Base-by-base conservation (phyloP, 495 filamentous ascomycete genomes). In the Penicillium coffeae region DNA sequence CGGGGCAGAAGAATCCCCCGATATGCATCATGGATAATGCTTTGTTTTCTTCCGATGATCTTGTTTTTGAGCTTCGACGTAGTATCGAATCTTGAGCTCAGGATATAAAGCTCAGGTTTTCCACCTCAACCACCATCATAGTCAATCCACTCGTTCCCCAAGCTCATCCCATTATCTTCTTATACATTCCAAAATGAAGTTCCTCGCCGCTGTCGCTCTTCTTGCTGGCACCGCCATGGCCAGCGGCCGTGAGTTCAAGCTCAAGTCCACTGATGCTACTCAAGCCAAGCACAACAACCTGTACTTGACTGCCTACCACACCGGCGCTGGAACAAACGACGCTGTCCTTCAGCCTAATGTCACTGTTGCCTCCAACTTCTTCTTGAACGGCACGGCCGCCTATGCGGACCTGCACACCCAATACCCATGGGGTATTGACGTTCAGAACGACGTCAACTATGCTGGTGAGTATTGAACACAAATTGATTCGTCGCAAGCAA, bases 231-330 rank as follows among this genome's bases (percentile, higher is more conserved):
- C 63, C 4, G 62, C 48, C 35, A 33, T 60, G 10, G 65, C 65
- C 13, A 60, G 30, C 42, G 51, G 53, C 8, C 58, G 58, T 16
- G 47, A 56, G 14, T 79, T 76, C 56, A 59, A 67, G 42, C 62
- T 79, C 21, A 75, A 75, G 61, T 74, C 72, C 8, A 51, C 54
- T 2, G 66, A 58, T 13, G 57, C 71, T 18, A 38, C 32, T 8
- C 63, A 64, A 46, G 22, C 58, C 1, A 46, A 63, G 0, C 62
- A 69, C 53, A 72, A 74, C 52, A 48, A 69, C 42, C 73, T 77
- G 42, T 77, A 71, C 35, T 62, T 76, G 38, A 61, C 64, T n/a
- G 53, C 63, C 51, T 78, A 76, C 48, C 74, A 77, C 63, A 75
- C 72, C 6, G 75, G 74, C 20, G 72, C 74, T 8, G 75, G 70